Percentiles rank a stretch among this genome's conserved stretches.
phyloP scores from a whole-genome alignment of 2,329 filamentous ascomycete species.

The Furcasterigmium sp. region DNA sequence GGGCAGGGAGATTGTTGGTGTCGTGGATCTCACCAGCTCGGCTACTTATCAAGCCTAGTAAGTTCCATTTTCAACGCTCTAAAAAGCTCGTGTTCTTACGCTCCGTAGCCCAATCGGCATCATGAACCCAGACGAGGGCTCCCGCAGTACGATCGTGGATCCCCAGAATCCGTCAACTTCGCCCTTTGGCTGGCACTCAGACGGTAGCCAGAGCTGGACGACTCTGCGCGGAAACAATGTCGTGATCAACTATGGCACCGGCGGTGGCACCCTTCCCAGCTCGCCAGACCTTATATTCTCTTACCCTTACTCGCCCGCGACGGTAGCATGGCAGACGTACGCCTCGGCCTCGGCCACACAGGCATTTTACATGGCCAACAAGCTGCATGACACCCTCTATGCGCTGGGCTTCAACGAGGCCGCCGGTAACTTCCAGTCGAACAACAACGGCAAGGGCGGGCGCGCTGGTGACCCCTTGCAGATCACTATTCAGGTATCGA shows the following conservation, averaged over 20 bases:
- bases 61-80: conserved; percentile 15
- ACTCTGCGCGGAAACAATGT: conserved; percentile 49
- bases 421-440: conserved; percentile 49
- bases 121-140: conserved; percentile 43
- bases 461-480: conserved; percentile 41
- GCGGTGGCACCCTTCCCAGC: conserved; percentile 33
- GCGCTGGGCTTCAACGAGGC: conserved; percentile 46
- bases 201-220: conserved; percentile 36
- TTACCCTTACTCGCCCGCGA: conserved; percentile 26
- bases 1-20: conserved; percentile 36
- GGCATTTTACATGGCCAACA: conserved; percentile 51
- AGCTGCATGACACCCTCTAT: conserved; percentile 49
- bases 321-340: conserved; percentile 29
- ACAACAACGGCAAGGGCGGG: conserved; percentile 45
- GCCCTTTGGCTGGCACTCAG: conserved; percentile 41
- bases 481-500: conserved; percentile 42
- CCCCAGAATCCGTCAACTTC: conserved; percentile 37
- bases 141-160: conserved; percentile 31
- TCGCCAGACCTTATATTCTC: conserved; percentile 32
- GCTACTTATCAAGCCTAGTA: conserved; percentile 45
- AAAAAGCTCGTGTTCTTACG: background rate
- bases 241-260: conserved; percentile 43
- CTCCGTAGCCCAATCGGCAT: conserved; percentile 37
- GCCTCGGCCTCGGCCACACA: conserved; percentile 45
- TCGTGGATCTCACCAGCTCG: conserved; percentile 48